Percentiles rank a stretch among this genome's conserved stretches.
Conservation (phyloP, 2,329 filamentous ascomycete genomes). For the Amauroascus verrucosus region DNA sequence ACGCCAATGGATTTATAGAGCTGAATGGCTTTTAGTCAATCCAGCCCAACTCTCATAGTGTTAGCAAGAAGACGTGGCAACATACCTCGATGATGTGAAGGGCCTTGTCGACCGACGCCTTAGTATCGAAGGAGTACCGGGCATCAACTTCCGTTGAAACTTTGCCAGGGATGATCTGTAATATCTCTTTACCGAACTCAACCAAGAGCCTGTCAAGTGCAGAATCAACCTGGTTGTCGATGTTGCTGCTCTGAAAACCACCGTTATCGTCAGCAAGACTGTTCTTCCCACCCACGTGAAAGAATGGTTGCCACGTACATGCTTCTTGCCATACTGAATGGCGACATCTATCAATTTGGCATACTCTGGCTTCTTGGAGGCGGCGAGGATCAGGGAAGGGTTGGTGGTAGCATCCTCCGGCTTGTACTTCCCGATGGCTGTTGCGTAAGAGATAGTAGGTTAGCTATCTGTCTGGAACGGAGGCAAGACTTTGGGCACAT, state of each 20-base stretch:
- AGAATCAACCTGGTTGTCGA: conserved; percentile 77
- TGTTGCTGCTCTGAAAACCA: conserved; percentile 41
- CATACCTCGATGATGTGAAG: conserved; percentile 90
- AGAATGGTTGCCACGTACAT: conserved; percentile 41
- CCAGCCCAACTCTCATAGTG: not conserved
- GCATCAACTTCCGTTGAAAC: conserved; percentile 98
- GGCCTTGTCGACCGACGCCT: conserved; percentile 89
- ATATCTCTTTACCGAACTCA: conserved; percentile 95
- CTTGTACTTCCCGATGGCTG: conserved; percentile 98
- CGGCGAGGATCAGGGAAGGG: conserved; percentile 94
- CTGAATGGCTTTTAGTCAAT: conserved; percentile 37
- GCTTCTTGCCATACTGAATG: conserved; percentile 72
- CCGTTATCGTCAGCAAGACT: not conserved
- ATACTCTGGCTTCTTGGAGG: conserved; percentile 96
- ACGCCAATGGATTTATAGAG: conserved; percentile 91
- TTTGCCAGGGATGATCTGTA: conserved; percentile 93
- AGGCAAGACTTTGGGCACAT: not conserved
- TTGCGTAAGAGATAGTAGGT: conserved; percentile 23
- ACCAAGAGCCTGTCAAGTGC: conserved; percentile 91
- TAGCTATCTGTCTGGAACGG: conserved; percentile 6
- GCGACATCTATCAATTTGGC: conserved; percentile 81
- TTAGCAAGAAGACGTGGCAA: conserved; percentile 12
- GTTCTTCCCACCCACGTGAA: not conserved
- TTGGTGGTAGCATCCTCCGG: conserved; percentile 99
- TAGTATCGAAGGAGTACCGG: conserved; percentile 85